Base-by-base conservation (phyloP, 2,329 filamentous ascomycete genomes). In the Hypoxylon sp. region DNA sequence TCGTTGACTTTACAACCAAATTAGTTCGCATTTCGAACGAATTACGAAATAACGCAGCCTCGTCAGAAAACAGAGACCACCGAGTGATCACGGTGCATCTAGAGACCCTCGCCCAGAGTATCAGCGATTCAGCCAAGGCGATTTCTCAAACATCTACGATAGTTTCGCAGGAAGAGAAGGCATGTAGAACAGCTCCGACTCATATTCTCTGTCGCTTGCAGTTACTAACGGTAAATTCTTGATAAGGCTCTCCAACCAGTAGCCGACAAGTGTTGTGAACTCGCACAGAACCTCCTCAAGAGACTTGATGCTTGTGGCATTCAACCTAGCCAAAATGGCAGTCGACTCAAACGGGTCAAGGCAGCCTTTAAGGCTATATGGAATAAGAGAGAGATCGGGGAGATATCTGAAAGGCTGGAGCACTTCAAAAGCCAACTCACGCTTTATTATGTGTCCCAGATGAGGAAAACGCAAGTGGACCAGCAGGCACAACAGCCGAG, bases 381-480 rank as follows among this genome's bases (percentile, higher is more conserved):
- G 70, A 71, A 68, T 42, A 74, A 69, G 27, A 49, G 46, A 22
- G 72, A 74, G 46, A 69, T 74, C 14, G 42, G 55, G 7, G 70
- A 69, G n/a, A 70, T 72, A 3, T 48, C 63, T 2, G 49, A 55
- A 8, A 64, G 69, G 30, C 53, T 72, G 11, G 31, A 74, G 6
- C 42, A 51, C 22, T 70, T 73, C 42, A 61, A 63, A 17, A 68
- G 54, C 20, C 58, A 69, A 59, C 58, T 74, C 11, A 49, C 10
- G 4, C 44, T 74, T 37, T 42, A 72, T 17, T 59, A 67, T 50
- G 55, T 46, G 5, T 27, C 44, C 27, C 60, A 66, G 27, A 61
- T 55, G 10, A 58, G 51, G 54, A 56, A 68, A 14, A 49, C 35
- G 2, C 67, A 70, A 37, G 13, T 59, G n/a, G 55, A 66, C 5